phyloP scores from a whole-genome alignment of 352 stramenopile genomes.

The Phytophthora nicotianae region DNA sequence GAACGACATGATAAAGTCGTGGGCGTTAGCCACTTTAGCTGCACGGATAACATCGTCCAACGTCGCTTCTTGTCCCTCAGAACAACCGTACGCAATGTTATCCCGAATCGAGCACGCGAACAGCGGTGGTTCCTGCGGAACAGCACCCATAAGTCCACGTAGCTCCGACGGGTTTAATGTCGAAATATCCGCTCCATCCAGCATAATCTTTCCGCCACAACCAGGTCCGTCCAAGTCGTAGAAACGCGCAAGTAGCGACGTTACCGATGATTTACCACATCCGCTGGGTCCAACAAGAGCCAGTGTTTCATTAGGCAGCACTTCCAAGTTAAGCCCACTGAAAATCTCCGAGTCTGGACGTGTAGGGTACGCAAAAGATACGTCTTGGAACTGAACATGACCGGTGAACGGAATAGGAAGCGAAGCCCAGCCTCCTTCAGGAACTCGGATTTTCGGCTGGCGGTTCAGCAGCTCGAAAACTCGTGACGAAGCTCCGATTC shows the following conservation, averaged over 20 bases:
- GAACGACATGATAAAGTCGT: conserved; percentile 82
- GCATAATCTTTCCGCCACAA: conserved; percentile 54
- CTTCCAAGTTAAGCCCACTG: conserved; percentile 51
- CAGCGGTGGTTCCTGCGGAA: conserved; percentile 74
- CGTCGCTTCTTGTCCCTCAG: conserved; percentile 45
- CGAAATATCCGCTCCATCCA: conserved; percentile 68
- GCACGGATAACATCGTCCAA: conserved; percentile 64
- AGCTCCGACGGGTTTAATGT: conserved; percentile 56
- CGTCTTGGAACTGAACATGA: conserved; percentile 82
- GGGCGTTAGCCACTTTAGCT: conserved; percentile 73
- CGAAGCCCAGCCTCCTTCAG: conserved; percentile 35
- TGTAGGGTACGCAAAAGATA: conserved; percentile 77
- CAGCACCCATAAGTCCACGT: conserved; percentile 66
- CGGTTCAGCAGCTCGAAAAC: conserved; percentile 93
- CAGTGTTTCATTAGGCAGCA: conserved; percentile 70
- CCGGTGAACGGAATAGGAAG: conserved; percentile 48
- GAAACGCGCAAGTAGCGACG: conserved; percentile 73
- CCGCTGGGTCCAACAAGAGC: conserved; percentile 76
- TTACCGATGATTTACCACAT: conserved; percentile 77
- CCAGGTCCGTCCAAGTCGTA: conserved; percentile 64
- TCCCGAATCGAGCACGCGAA: conserved; percentile 79
- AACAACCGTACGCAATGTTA: conserved; percentile 80
- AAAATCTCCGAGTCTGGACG: conserved; percentile 64
- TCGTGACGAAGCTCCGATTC: conserved; percentile 85
- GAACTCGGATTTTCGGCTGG: conserved; percentile 58